phyloP scores from a whole-genome alignment of 495 filamentous ascomycete species.

The Hyaloscypha variabilis region DNA sequence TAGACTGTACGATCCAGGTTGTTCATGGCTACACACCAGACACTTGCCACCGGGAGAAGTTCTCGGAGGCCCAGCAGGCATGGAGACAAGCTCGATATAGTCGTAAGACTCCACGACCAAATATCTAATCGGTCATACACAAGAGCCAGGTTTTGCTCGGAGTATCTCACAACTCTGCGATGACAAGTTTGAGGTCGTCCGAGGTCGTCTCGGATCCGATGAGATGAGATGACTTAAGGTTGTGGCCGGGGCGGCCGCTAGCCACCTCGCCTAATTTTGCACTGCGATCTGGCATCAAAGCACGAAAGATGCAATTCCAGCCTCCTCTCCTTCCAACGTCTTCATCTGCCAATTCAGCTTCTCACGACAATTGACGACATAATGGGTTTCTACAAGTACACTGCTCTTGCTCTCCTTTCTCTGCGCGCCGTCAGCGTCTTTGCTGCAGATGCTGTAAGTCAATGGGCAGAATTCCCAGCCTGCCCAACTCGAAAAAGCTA shows the following conservation, averaged over 20 bases:
- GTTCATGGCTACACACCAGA: too few relatives aligned
- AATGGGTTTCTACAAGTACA: conserved; percentile 76
- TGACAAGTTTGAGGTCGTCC: background rate
- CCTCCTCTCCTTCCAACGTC: background rate
- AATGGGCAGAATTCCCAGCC: conserved; percentile 30
- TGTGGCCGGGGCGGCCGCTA: background rate
- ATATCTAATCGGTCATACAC: background rate
- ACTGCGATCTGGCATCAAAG: conserved; percentile 3
- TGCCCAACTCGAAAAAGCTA: conserved; percentile 27
- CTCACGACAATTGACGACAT: conserved; percentile 43
- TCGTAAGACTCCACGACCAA: too few relatives aligned
- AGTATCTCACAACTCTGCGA: background rate
- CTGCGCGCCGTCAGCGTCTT: conserved; percentile 67
- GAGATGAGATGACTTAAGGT: background rate
- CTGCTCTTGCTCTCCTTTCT: conserved; percentile 70
- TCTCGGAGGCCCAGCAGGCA: too few relatives aligned
- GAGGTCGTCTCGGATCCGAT: too few relatives aligned
- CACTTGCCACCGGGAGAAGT: too few relatives aligned
- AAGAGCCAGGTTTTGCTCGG: background rate
- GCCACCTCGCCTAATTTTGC: background rate
- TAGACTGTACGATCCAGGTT: too few relatives aligned
- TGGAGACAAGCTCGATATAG: too few relatives aligned
- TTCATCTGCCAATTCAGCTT: background rate
- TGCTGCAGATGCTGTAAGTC: conserved; percentile 62
- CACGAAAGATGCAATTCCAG: background rate